Base-by-base conservation (phyloP, 441 rosid genomes). In the Brassica hybrid region DNA sequence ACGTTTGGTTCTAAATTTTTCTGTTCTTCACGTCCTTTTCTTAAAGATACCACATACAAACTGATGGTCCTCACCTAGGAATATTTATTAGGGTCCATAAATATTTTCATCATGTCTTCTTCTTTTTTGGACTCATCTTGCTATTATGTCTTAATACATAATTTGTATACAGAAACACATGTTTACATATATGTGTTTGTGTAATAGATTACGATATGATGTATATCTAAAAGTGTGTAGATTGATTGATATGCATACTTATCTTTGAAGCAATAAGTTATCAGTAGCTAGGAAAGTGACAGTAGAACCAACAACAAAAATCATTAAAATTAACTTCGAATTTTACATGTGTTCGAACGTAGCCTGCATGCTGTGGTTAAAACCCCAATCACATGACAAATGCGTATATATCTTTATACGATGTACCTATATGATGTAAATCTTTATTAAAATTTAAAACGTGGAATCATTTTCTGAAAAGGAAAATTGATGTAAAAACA, bases 201-300 rank as follows among this genome's bases (percentile, higher is more conserved):
- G 14, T 45, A 13, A 45, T 25, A 17, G 67, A 77, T 43, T 32
- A 11, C 54, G 72, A 72, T 60, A 67, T 79, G 82, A 74, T 79
- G 78, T 56, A 48, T 80, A 80, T 80, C 79, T 66, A 71, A 59
- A 65, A 50, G 76, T 71, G 36, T 71, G 60, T 75, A 50, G 79
- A 57, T 71, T 75, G 78, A 57, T 79, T 68, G 76, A 71, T 58
- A 75, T 80, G 52, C 73, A 66, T 75, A 59, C 79, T 70, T 65
- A 75, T 75, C 58, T 34, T 6, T 65, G 69, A 65, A 64, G 52
- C 52, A 45, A 45, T 45, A 45, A 80, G 76, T 59, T 80, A 74
- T 79, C 73, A 58, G 76, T 65, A 75, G 45, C 57, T 75, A 75
- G 18, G 76, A 70, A 65, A 79, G 69, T 65, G 79, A 65, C 81